Conservation (phyloP, 2,329 filamentous ascomycete species). For the Colletotrichum gloeosporioides region DNA sequence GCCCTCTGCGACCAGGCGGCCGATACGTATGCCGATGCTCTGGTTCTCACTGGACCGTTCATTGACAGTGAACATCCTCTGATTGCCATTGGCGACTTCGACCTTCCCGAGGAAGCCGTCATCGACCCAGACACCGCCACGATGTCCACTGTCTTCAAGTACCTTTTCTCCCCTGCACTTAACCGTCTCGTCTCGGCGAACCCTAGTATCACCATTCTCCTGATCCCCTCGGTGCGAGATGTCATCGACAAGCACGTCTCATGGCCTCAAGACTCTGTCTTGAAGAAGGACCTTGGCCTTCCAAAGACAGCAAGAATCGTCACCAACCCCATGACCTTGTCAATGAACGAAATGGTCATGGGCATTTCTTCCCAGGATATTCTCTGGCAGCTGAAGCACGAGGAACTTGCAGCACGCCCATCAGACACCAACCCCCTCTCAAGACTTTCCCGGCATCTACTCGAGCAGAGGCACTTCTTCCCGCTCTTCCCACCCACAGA, state of each 20-base stretch:
- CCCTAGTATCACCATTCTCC: constrained; percentile 79
- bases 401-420: constrained; percentile 69
- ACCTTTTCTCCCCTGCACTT: constrained; percentile 77
- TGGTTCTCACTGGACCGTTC: constrained; percentile 87
- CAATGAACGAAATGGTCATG: constrained; percentile 84
- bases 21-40: constrained; percentile 75
- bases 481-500: constrained; percentile 85
- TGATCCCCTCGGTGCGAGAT: constrained; percentile 85
- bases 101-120: constrained; percentile 71
- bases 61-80: constrained; percentile 91
- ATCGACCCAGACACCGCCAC: constrained; percentile 80
- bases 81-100: constrained; percentile 80
- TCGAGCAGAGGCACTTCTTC: constrained; percentile 91
- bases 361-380: constrained; percentile 85
- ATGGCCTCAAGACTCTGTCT: constrained; percentile 74
- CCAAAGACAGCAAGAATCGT: constrained; percentile 79
- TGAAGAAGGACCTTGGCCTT: constrained; percentile 75
- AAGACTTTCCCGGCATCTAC: constrained; percentile 75
- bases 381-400: constrained; percentile 79
- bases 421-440: constrained; percentile 67
- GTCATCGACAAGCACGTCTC: constrained; percentile 82
- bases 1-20: constrained; percentile 80
- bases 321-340: constrained; percentile 89
- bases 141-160: constrained; percentile 82
- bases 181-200: constrained; percentile 72